Conservation (phyloP, 352 stramenopile species). For the Globisporangium nodosum region DNA sequence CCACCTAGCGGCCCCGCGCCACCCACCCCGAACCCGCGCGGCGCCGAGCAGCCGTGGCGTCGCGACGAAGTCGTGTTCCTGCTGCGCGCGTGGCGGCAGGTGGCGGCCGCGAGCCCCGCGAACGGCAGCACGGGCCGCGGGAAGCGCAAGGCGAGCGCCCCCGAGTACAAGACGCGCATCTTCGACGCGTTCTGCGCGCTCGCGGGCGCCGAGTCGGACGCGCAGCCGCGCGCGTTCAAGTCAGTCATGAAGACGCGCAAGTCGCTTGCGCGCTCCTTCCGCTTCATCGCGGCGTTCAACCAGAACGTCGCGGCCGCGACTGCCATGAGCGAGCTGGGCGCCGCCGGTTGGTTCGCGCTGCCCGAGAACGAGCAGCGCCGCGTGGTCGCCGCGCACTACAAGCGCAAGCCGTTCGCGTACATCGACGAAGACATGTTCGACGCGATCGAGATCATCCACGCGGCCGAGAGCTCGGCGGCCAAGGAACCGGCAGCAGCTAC, state of each 20-base stretch:
- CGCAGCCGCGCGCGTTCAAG: slow-evolving; percentile 1
- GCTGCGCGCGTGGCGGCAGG: slow-evolving; percentile 1
- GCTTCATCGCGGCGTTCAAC: slow-evolving; percentile 12
- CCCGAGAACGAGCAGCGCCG: slow-evolving; percentile 4
- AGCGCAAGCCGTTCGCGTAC: slow-evolving; percentile 13
- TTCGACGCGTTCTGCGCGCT: slow-evolving; percentile 7
- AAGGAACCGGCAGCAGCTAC: not conserved
- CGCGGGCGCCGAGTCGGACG: not conserved
- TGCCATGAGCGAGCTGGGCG: slow-evolving; percentile 7
- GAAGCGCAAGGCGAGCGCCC: not conserved
- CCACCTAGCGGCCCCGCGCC: no score
- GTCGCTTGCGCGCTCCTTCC: slow-evolving; percentile 11
- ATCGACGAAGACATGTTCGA: slow-evolving; percentile 16
- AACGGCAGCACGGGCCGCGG: not conserved
- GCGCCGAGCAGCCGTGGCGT: not conserved
- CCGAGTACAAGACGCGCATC: slow-evolving; percentile 1
- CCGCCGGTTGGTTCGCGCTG: slow-evolving; percentile 8
- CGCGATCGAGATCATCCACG: slow-evolving; percentile 11
- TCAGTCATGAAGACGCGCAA: slow-evolving; percentile 10
- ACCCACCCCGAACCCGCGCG: no score
- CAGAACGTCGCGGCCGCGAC: slow-evolving; percentile 12
- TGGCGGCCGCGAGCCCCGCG: slow-evolving; percentile 3
- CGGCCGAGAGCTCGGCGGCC: not conserved
- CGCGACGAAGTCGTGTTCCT: slow-evolving; percentile 4
- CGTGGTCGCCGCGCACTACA: slow-evolving; percentile 11